Base-by-base conservation (phyloP, 192 early-diverging fungal genomes). In the Gamsiella multidivaricata region DNA sequence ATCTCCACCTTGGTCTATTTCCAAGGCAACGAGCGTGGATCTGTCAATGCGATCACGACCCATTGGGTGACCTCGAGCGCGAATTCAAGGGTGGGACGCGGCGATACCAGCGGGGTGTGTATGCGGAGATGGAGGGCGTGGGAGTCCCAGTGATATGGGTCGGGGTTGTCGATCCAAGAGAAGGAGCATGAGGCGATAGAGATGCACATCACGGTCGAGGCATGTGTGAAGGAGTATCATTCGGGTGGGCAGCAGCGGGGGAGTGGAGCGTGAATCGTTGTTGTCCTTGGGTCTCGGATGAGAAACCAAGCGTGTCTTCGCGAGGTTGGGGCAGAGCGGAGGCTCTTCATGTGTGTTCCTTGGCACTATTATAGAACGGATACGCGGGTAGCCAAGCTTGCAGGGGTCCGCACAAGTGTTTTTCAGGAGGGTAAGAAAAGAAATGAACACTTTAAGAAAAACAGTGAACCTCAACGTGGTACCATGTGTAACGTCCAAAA, bases 41-140 rank as follows among this genome's bases (percentile, higher is more conserved):
- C 78, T 3, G 22, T 83, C 3, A 83, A 81, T 66, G 63, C 73
- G 23, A 46, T 52, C 10, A 81, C 79, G n/a, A 69, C 81, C 33
- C 80, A 78, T 43, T 83, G 82, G 82, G 82, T 81, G 2, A 80
- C 69, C 12, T 61, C 58, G 5, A 39, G 55, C 36, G 65, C 53
- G 17, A 36, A 37, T 3, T 39, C 37, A 12, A 39, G 12, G 37
- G 5, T 12, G 37, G 37, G 12, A 12, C 37, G 37, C 37, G 37
- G 37, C 7, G 37, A 12, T 12, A 39, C 5, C 5, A 39, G 37
- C 37, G 12, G 12, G 37, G 5, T 39, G 37, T 39, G 37, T 5
- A 12, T 39, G 36, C 39, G 39, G 37, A 42, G 56, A 15, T 28
- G 25, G 28, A 42, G 3, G 39, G 42, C 23, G 8, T 3, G 7